Base-by-base conservation (phyloP, 305 asterid genomes). In the Fraxinus floribunda region DNA sequence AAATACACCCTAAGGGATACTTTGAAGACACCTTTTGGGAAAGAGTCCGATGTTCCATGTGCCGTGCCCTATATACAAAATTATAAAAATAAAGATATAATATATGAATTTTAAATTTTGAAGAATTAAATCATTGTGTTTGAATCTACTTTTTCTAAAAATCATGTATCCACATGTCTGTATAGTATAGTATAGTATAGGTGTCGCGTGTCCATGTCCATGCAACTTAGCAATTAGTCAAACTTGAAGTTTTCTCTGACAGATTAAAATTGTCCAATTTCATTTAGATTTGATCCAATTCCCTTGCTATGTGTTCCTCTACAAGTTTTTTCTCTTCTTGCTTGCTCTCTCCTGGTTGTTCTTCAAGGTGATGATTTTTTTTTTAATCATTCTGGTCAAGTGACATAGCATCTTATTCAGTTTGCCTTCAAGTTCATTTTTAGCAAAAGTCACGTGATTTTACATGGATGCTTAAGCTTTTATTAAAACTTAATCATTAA, bases 401-500 rank as follows among this genome's bases (percentile, higher is more conserved):
- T 76, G 68, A 11, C 34, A 3, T 38, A 36, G 26, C 55, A 34
- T 70, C 71, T 8, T 75, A 24, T 26, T 20, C 35, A n/a, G 72
- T 77, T 32, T 29, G 30, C n/a, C 49, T 77, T 24, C 26, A 7
- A 29, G 44, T 52, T 52, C n/a, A 3, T 20, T 49, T 77, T 77
- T 8, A 24, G 71, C 22, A 77, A 77, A 30, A 24, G 7, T 77
- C 16, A 24, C 7, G 6, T 29, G 20, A 60, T 46, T 32, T 46
- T 20, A n/a, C 24, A 22, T 36, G 73, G 30, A 29, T 20, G 9
- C 49, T 18, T 44, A 32, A 55, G 36, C 16, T 78, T 22, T 36
- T 76, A 57, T 29, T 11, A 75, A 44, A 55, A 39, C 44, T 60
- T 39, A 41, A 13, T 80, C 83, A 35, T 78, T 11, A 77, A 62